These are phyloP conservation scores for Neonectria ditissima DNA, from an alignment of 2,329 filamentous ascomycete species.

Conservation along the genomic window DNA sequence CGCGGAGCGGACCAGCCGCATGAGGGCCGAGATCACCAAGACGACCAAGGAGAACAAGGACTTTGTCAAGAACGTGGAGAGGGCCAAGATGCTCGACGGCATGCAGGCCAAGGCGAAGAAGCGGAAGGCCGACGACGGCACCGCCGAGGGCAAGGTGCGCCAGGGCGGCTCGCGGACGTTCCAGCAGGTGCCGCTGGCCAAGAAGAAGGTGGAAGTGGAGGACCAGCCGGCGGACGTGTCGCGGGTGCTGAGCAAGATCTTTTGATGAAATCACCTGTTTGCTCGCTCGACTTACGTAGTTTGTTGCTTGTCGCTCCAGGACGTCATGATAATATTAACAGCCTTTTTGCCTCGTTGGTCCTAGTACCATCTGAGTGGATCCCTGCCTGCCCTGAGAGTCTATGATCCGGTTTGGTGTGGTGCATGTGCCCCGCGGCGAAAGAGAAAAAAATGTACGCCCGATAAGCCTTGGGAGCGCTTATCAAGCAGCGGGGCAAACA, in stretches of 20 bases:
- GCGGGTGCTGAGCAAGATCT: conserved; percentile 73
- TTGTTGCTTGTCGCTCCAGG: neutral
- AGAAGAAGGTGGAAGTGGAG: conserved; percentile 58
- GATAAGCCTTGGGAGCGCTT: conserved; percentile 50
- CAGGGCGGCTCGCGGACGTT: conserved; percentile 62
- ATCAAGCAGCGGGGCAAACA: conserved; percentile 55
- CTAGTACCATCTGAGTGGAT: conserved; percentile 31
- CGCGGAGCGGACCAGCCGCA: conserved; percentile 79
- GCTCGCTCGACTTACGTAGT: conserved; percentile 8
- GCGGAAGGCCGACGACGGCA: conserved; percentile 48
- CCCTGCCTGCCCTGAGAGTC: conserved; percentile 18
- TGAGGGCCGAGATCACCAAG: conserved; percentile 82
- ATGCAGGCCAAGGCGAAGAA: conserved; percentile 70
- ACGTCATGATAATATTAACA: conserved; percentile 13
- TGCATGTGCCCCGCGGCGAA: conserved; percentile 40
- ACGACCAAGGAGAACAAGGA: conserved; percentile 83
- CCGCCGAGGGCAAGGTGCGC: conserved; percentile 38
- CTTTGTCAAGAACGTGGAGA: conserved; percentile 83
- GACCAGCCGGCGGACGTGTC: conserved; percentile 68
- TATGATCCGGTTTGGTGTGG: conserved; percentile 26
- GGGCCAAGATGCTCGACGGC: conserved; percentile 80
- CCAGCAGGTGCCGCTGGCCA: conserved; percentile 72
- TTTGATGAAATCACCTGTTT: conserved; percentile 53
- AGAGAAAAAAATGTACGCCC: conserved; percentile 38
- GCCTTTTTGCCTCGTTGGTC: conserved; percentile 2